Evolutionary conservation across 192 early-diverging fungal genomes (phyloP).

Genomic region (Coemansia sp.): DNA sequence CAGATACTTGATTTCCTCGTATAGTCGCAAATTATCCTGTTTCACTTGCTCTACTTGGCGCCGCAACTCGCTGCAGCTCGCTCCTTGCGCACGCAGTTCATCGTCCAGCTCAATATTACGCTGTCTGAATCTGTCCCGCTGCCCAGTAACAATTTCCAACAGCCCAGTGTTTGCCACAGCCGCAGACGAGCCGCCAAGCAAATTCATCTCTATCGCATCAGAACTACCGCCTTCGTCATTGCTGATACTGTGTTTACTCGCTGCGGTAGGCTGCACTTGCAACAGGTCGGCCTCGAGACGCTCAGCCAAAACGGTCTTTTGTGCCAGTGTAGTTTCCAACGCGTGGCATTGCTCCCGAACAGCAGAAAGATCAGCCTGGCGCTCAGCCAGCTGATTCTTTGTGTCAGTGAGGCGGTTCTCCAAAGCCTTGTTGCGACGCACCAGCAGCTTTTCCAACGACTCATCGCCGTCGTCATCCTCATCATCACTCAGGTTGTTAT

Average conservation of each 20-base stretch:
- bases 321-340: slow-evolving; percentile 60
- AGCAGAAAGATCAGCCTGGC: slow-evolving; percentile 9
- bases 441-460: slow-evolving; percentile 75
- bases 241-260: neutral
- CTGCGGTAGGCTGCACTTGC: slow-evolving; percentile 2
- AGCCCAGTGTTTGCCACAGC: slow-evolving; percentile 30
- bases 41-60: slow-evolving; percentile 69
- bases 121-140: slow-evolving; percentile 89
- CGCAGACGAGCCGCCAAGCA: neutral
- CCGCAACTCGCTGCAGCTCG: slow-evolving; percentile 61
- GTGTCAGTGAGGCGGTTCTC: slow-evolving; percentile 69
- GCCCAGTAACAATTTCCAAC: slow-evolving; percentile 83
- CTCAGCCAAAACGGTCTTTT: slow-evolving; percentile 60
- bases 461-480: slow-evolving; percentile 56
- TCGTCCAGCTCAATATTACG: slow-evolving; percentile 85
- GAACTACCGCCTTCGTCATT: neutral
- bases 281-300: slow-evolving; percentile 41
- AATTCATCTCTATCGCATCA: slow-evolving; percentile 16
- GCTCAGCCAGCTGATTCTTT: slow-evolving; percentile 52
- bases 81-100: slow-evolving; percentile 57
- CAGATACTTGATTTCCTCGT: slow-evolving; percentile 87
- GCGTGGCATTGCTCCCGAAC: slow-evolving; percentile 32
- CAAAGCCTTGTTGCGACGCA: slow-evolving; percentile 82
- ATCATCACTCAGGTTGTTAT: slow-evolving; percentile 25
- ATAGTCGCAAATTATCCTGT: slow-evolving; percentile 86